Percentiles rank a stretch among this genome's conserved stretches.
Evolutionary conservation across 2,329 filamentous ascomycete species (phyloP).

Genomic region (Cercospora sojina): DNA sequence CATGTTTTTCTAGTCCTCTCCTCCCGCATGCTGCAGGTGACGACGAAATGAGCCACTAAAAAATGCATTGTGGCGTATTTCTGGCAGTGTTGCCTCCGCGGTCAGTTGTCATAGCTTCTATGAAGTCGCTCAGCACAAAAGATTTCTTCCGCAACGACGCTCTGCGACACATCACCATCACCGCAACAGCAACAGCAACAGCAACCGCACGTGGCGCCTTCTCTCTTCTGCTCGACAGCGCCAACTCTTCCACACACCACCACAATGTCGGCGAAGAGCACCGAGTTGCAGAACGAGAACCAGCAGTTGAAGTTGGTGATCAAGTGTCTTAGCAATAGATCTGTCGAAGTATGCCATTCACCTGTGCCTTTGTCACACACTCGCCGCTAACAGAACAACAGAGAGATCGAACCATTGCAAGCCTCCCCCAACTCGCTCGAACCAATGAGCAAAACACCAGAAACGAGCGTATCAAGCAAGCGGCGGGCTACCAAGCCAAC

Average conservation of each 20-base stretch:
- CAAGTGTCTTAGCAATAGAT: not conserved
- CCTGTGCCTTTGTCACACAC: not conserved
- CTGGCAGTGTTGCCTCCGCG: not conserved
- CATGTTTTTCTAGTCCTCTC: not conserved
- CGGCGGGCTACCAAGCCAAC: not conserved
- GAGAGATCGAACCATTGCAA: not conserved
- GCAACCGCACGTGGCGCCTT: not conserved
- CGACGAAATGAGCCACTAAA: not conserved
- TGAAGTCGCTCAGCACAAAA: not conserved
- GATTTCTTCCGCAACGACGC: not conserved
- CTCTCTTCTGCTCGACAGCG: not conserved
- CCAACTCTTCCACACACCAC: not conserved
- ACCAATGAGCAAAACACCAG: not conserved
- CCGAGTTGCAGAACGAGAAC: not conserved
- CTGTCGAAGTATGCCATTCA: not conserved
- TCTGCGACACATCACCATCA: not conserved
- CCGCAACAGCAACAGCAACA: not conserved
- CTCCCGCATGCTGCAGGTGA: not conserved
- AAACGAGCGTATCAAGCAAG: not conserved
- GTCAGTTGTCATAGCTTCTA: not conserved
- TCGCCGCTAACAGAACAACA: not conserved
- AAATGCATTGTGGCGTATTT: not conserved
- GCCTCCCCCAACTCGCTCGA: not conserved
- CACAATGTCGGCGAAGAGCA: not conserved
- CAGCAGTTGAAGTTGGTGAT: not conserved